phyloP scores from a whole-genome alignment of 805 yeast species.

The Ogataea dorogensis region DNA sequence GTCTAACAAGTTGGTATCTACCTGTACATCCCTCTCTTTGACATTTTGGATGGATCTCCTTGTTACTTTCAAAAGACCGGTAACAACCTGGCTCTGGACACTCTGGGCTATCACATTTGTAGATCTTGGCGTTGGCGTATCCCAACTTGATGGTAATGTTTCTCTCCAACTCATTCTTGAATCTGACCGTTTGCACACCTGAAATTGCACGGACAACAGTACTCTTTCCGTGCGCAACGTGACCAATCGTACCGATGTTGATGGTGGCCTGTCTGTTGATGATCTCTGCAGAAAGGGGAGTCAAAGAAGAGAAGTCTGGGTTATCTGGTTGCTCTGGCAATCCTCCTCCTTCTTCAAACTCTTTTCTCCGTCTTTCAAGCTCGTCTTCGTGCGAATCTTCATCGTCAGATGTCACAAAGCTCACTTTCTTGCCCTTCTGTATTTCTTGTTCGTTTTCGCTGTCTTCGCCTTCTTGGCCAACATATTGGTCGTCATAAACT shows the following conservation, averaged over 20 bases:
- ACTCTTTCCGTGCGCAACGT: conserved; percentile 98
- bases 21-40: conserved; percentile 85
- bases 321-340: conserved; percentile 92
- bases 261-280: conserved; percentile 99
- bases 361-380: conserved; percentile 75
- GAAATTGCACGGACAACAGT: conserved; percentile 98
- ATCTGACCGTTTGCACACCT: conserved; percentile 98
- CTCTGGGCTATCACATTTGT: conserved; percentile 79
- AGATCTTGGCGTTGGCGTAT: conserved; percentile 97
- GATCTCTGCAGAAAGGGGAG: conserved; percentile 91
- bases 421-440: conserved; percentile 66
- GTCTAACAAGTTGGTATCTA: conserved; percentile 87
- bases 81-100: conserved; percentile 96
- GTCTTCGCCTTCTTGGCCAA: conserved; percentile 32
- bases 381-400: conserved; percentile 56
- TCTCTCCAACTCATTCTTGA: conserved; percentile 98
- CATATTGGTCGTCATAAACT: conserved; percentile 33
- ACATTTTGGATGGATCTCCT: conserved; percentile 92
- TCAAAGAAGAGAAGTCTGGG: conserved; percentile 77
- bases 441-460: conserved; percentile 41
- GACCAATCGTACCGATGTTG: conserved; percentile 98
- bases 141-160: conserved; percentile 98
- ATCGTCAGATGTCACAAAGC: conserved; percentile 68
- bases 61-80: conserved; percentile 90
- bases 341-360: conserved; percentile 98